These are phyloP conservation scores for Eucalyptus polyanthemos DNA, from an alignment of 345 rosid genomes.

Conservation along the genomic window DNA sequence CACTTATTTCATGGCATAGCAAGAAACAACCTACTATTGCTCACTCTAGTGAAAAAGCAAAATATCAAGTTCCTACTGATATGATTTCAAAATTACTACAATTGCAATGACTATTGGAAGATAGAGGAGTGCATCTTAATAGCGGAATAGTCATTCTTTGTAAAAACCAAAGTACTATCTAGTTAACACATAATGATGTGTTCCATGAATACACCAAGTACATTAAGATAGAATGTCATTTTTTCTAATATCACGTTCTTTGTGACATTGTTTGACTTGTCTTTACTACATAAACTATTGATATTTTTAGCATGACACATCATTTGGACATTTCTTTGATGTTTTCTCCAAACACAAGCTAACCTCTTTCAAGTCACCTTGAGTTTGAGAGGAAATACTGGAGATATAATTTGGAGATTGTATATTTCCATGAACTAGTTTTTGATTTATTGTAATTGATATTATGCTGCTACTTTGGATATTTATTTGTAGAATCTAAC, in stretches of 20 bases:
- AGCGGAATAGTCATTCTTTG: background rate
- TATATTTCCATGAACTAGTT: background rate
- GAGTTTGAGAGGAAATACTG: no score
- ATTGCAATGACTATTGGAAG: background rate
- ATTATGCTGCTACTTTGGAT: background rate
- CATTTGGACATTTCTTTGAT: background rate
- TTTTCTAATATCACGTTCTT: background rate
- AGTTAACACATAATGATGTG: background rate
- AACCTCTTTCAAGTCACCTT: no score
- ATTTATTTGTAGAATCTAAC: background rate
- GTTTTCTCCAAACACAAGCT: background rate
- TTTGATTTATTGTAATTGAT: background rate
- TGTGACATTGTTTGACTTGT: background rate
- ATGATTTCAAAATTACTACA: background rate
- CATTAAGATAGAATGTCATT: background rate
- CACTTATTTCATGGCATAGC: background rate
- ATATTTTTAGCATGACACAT: background rate
- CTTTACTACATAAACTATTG: background rate
- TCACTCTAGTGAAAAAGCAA: background rate
- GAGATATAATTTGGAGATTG: background rate
- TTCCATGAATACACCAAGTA: background rate
- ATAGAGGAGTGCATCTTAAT: background rate
- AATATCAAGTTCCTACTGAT: background rate
- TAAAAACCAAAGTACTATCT: background rate
- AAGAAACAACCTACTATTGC: background rate